Base-by-base conservation (phyloP, 208 protist genomes). In the Phytomonas francai region DNA sequence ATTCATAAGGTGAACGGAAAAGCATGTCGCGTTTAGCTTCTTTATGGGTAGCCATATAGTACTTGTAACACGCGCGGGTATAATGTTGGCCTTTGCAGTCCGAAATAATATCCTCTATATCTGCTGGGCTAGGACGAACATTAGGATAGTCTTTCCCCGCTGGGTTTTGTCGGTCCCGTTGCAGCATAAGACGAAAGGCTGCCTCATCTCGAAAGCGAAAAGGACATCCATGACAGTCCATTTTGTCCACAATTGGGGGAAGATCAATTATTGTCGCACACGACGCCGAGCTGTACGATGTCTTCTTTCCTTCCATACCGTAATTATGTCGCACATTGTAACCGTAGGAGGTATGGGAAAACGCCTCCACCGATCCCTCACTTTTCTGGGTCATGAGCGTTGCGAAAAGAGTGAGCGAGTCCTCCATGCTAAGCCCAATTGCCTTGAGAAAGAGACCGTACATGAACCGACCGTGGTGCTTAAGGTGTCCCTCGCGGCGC, bases 291-390 rank as follows among this genome's bases (percentile, higher is more conserved):
- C 63, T 94, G 77, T 97, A 97, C 68, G 80, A 89, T 56, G 85
- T 94, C 74, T 95, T 93, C 74, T 93, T 96, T 4, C 92, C 92
- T 71, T 97, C 90, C 83, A 89, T 81, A 25, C 92, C 92, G 71
- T 96, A 97, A 75, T 93, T 92, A 78, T 95, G 89, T 25, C 92
- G 86, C 28, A 95, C 83, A 63, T 88, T 90, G 81, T 97, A 97
- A 59, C 89, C 92, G 78, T 97, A 97, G 65, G 87, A 63, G 14
- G 89, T 89, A 73, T 95, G 92, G 9, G 78, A 33, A 71, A 94
- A 97, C 9, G 74, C 77, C 74, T 93, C 88, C 9, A 80, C 68
- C 28, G 75, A 77, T 30, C 82, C 80, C 29, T 80, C 86, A 63
- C 85, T 85, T 71, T 93, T 93, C 63, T 78, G 61, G 30, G 84